phyloP scores from a whole-genome alignment of 2,329 filamentous ascomycete genomes.

The Neonectria neomacrospora region DNA sequence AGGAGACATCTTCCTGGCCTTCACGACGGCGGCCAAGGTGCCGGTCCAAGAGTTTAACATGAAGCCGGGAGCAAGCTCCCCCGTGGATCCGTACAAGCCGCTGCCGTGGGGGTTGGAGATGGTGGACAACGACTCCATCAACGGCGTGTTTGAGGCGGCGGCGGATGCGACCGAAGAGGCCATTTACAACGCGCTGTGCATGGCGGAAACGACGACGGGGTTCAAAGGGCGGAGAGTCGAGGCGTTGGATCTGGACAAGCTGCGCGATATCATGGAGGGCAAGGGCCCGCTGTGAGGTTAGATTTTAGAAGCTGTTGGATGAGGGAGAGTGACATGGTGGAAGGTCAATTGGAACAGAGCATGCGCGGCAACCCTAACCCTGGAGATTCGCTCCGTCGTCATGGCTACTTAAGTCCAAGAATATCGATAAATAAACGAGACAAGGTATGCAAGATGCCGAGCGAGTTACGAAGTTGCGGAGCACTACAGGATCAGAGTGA shows the following conservation, averaged over 20 bases:
- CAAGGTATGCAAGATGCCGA: not conserved
- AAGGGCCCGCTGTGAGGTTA: conserved; percentile 29
- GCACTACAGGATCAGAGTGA: not conserved
- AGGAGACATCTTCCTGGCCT: conserved; percentile 74
- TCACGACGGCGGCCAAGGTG: conserved; percentile 69
- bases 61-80: conserved; percentile 41
- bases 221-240: conserved; percentile 61
- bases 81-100: conserved; percentile 56
- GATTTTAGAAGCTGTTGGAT: not conserved
- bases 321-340: not conserved
- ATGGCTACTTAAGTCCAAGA: too few relatives aligned
- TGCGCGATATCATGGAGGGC: conserved; percentile 57
- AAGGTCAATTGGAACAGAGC: not conserved
- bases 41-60: conserved; percentile 50
- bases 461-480: not conserved
- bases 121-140: conserved; percentile 68
- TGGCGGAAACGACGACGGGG: conserved; percentile 68
- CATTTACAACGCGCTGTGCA: conserved; percentile 72
- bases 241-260: conserved; percentile 58
- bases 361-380: not conserved
- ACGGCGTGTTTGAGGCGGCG: conserved; percentile 69
- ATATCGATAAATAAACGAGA: not conserved
- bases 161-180: conserved; percentile 73
- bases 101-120: conserved; percentile 24
- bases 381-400: not conserved